Evolutionary conservation across 192 early-diverging fungal genomes (phyloP), one percentile per base, ranked within the genome.

Genomic region (Gigaspora rosea): DNA sequence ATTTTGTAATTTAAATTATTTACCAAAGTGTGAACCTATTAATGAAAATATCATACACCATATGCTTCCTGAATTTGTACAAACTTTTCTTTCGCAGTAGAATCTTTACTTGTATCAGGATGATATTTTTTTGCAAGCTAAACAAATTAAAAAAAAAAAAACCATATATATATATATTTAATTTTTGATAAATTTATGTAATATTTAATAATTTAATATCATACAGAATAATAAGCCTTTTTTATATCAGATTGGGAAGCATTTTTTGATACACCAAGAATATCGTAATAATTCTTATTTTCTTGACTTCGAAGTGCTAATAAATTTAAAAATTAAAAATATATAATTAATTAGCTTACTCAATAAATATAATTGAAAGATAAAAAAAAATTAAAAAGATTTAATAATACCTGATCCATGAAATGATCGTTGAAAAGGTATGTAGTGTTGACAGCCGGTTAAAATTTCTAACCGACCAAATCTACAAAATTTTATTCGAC

Each of bases 21-120:
- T 81, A 57, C 1, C 27, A 65, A 41, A 41, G 41, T 41, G 41
- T 41, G 41, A 6, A 41, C 41, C 41, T 41, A 41, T 41, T 41
- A 41, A 41, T 41, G 41, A 41, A 41, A 41, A 41, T 41, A 41
- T 41, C 20, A 56, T 76, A 63, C 75, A 67, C 97, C 95, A 80
- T 99, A 99, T 0, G 97, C 96, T 78, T 96, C 93, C 80, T 99
- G 96, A 78, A 99, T 93, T 84, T 99, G 94, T 11, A 97, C 85
- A 86, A 99, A 99, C 85, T 94, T 95, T 81, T 99, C 97, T 74
- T 96, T 94, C 41, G 97, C 94, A 9, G 86, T 87, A 47, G 91
- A 84, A 47, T 92, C 93, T 79, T 98, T 97, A 90, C 96, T 98
- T 18, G 97, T 97, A 77, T 99, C 97, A 1, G 97, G 97, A 80